These are phyloP conservation scores for Backusella psychrophila DNA, from an alignment of 192 early-diverging fungal genomes.

Conservation along the genomic window DNA sequence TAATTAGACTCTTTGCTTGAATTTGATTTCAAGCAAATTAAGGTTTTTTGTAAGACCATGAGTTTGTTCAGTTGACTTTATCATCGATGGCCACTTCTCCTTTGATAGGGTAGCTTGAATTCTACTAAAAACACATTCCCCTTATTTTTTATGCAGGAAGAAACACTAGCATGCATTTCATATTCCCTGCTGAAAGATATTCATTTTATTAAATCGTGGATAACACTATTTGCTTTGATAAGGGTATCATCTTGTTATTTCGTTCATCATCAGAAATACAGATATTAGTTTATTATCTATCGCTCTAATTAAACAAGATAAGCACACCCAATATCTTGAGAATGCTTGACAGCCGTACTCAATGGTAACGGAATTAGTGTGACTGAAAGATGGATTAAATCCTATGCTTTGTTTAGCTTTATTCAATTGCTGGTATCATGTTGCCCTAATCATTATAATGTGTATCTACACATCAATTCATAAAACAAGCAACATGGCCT, in stretches of 20 bases:
- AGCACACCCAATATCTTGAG: too few species aligned
- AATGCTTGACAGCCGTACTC: too few species aligned
- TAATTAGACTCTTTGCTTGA: not conserved
- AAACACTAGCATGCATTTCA: not conserved
- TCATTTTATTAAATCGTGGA: not conserved
- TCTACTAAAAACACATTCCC: not conserved
- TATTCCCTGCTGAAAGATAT: not conserved
- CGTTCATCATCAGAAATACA: not conserved
- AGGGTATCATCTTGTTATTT: not conserved
- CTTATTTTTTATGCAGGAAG: not conserved
- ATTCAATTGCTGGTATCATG: too few species aligned
- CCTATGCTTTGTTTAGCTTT: too few species aligned
- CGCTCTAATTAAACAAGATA: too few species aligned
- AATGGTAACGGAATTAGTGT: too few species aligned
- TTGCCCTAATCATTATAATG: too few species aligned
- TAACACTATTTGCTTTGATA: not conserved
- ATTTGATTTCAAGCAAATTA: not conserved
- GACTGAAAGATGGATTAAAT: too few species aligned
- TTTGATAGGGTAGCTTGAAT: not conserved
- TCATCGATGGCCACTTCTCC: not conserved
- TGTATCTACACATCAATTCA: not conserved
- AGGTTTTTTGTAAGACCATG: not conserved
- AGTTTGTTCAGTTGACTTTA: not conserved
- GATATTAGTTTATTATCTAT: not conserved
- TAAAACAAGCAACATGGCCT: not conserved